Conservation (phyloP, 495 filamentous ascomycete genomes). For the Margaritispora aquatica region DNA sequence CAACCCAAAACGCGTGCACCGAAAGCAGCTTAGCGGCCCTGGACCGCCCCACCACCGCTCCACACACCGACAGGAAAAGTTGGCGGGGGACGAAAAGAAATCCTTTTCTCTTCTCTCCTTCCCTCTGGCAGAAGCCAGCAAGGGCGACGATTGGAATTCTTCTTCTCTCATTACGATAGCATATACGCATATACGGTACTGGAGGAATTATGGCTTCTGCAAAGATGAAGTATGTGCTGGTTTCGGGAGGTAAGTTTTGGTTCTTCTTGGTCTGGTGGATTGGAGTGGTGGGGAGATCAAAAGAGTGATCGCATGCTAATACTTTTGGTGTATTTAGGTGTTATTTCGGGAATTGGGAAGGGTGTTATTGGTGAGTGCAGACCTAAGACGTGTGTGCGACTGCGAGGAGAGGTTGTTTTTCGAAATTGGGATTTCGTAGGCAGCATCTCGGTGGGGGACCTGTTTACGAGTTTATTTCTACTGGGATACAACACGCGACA, state of each 20-base stretch:
- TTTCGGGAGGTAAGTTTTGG: constrained; percentile 68
- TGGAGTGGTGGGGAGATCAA: too few relatives aligned
- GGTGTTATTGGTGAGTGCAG: constrained; percentile 62
- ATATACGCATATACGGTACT: too few relatives aligned
- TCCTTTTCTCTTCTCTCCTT: constrained; percentile 17
- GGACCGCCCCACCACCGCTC: constrained; percentile 1
- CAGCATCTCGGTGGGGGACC: neutral
- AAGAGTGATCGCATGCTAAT: too few relatives aligned
- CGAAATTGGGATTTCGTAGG: constrained; percentile 14
- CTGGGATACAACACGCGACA: neutral
- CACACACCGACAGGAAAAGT: neutral
- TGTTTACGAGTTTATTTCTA: too few relatives aligned
- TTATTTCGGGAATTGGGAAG: constrained; percentile 78
- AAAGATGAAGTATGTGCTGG: constrained; percentile 80
- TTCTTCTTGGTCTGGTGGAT: too few relatives aligned
- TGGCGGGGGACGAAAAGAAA: neutral
- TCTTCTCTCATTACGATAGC: too few relatives aligned
- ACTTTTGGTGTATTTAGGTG: constrained; percentile 41
- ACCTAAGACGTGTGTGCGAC: neutral
- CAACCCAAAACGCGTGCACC: neutral
- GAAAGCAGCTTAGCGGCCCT: neutral
- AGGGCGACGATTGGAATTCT: constrained; percentile 12
- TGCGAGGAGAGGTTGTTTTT: constrained; percentile 20
- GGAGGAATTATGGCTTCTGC: constrained; percentile 19
- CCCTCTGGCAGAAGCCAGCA: constrained; percentile 24